Conservation (phyloP, 75 land plant genomes). For the Picea glauca region DNA sequence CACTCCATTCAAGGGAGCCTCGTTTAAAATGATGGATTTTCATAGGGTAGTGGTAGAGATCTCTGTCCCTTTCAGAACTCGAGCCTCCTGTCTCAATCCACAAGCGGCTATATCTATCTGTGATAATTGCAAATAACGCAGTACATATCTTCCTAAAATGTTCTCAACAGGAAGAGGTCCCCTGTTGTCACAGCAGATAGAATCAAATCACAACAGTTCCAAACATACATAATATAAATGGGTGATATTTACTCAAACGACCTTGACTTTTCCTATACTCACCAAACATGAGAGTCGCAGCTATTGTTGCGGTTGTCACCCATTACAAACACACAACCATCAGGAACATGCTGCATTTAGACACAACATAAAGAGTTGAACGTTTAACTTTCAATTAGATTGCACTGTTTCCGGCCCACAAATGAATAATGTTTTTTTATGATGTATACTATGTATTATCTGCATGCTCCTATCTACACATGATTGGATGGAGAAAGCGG, state of each 20-base stretch:
- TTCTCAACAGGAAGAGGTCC: slow-evolving; percentile 42
- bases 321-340: slow-evolving; percentile 68
- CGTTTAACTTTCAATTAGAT: not conserved
- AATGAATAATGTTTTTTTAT: not conserved
- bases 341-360: slow-evolving; percentile 46
- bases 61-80: not conserved
- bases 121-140: slow-evolving; percentile 34
- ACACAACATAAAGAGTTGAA: not conserved
- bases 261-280: slow-evolving; percentile 5
- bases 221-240: not conserved
- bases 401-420: not conserved
- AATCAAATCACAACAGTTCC: not conserved
- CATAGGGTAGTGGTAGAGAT: not conserved
- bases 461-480: not conserved
- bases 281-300: slow-evolving; percentile 66
- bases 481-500: not conserved
- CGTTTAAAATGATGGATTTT: not conserved
- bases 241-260: not conserved
- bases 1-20: not conserved
- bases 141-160: slow-evolving; percentile 39
- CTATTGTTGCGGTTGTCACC: slow-evolving; percentile 80
- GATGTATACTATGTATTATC: not conserved
- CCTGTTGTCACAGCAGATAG: slow-evolving; percentile 14
- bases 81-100: not conserved
- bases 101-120: not conserved